Percentiles rank a stretch among this genome's conserved stretches.
Evolutionary conservation across 1,139 yeast genomes (phyloP).

Genomic region (Taphrina deformans): DNA sequence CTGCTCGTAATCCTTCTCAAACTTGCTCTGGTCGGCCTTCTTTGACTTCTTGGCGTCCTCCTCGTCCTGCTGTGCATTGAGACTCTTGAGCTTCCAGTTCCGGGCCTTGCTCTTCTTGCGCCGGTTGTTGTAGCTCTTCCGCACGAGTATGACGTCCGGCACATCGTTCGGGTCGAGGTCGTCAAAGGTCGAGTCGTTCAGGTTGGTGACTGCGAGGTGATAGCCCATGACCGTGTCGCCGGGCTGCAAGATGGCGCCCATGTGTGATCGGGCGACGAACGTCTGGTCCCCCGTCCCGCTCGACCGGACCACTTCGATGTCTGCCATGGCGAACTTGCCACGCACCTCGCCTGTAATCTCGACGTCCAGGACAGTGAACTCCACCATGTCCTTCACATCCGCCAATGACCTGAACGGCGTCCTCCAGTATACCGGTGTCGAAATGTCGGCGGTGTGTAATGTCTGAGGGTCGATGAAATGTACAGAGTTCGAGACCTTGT

Average conservation of each 20-base stretch:
- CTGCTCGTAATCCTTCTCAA: slow-evolving; percentile 90
- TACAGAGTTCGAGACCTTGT: slow-evolving; percentile 72
- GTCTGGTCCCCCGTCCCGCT: slow-evolving; percentile 77
- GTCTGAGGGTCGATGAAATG: slow-evolving; percentile 86
- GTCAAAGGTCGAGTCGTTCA: slow-evolving; percentile 85
- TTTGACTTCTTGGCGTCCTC: slow-evolving; percentile 71
- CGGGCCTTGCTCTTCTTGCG: slow-evolving; percentile 78
- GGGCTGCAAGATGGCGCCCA: slow-evolving; percentile 91
- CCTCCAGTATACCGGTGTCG: slow-evolving; percentile 81
- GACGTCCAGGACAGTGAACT: slow-evolving; percentile 86
- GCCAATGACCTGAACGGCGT: slow-evolving; percentile 77
- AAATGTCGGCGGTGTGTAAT: slow-evolving; percentile 75
- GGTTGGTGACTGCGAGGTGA: slow-evolving; percentile 76
- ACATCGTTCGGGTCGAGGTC: slow-evolving; percentile 55
- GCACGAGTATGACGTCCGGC: slow-evolving; percentile 90
- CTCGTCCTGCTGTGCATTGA: slow-evolving; percentile 85
- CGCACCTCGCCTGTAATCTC: slow-evolving; percentile 85
- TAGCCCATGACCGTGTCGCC: slow-evolving; percentile 96
- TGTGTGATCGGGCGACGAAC: slow-evolving; percentile 79
- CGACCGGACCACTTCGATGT: slow-evolving; percentile 82
- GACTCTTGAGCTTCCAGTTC: slow-evolving; percentile 94
- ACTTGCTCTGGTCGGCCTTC: slow-evolving; percentile 84
- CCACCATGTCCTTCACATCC: slow-evolving; percentile 74
- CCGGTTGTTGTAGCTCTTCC: slow-evolving; percentile 71
- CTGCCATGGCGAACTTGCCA: slow-evolving; percentile 85